Evolutionary conservation across 495 filamentous ascomycete genomes (phyloP), one percentile per base, ranked within the genome.

Genomic region (Neurospora africana): DNA sequence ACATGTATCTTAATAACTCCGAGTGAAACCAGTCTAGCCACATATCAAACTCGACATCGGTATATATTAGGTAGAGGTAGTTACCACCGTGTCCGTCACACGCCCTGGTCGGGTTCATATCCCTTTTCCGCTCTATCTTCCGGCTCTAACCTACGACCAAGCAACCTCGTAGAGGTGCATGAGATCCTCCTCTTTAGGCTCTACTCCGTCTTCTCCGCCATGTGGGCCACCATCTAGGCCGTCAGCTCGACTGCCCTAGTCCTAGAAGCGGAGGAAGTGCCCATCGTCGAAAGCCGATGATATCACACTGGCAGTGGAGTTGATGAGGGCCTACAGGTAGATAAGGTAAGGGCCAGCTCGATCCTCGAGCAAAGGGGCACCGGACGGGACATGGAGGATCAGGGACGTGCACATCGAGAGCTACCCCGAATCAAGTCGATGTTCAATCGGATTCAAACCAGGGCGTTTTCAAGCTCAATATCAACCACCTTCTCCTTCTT

Each of bases 381-480:
- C 0, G 15, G 15, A 40, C 0, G 37, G 37, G 37, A 38, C 37
- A 11, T 38, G 10, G 37, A 38, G 0, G 10, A 11, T 38, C 10
- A 38, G 37, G 0, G 37, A 38, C 4, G 11, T 0, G 37, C 10
- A 38, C 11, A 38, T 38, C 2, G 3, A 38, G 37, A 4, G 10
- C 37, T 4, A 38, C 10, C 10, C 37, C 37, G 10, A 11, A 98
- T 89, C 13, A 98, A 84, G 77, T 98, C 95, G 72, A 97, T 95
- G 78, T 91, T 98, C 10, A 99, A 86, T 83, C 0, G 4, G 30
- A 33, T 4, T 99, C 96, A 76, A 98, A 98, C 6, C 95, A 95
- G 44, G 95, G n/a, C 93, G 76, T 98, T 98, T 77, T 98, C 95
- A 5, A 98, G 88, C 13, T 98, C 89, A 70, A 98, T 95, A 73